Evolutionary conservation across 2,329 filamentous ascomycete genomes (phyloP).

Genomic region (Tolypocladium pustulatum): DNA sequence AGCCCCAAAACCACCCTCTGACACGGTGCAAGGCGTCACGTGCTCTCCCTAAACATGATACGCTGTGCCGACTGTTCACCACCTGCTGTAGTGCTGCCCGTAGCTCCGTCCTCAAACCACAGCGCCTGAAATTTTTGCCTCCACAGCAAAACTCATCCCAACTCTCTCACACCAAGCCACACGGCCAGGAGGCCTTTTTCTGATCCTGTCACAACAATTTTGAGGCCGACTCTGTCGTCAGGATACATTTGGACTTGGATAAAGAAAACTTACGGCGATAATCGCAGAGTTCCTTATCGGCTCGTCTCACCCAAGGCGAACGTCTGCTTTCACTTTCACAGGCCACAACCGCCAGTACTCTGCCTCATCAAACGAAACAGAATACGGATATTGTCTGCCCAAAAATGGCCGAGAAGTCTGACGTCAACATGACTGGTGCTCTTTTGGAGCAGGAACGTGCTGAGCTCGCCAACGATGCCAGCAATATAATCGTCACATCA

Average conservation of each 20-base stretch:
- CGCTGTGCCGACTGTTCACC: neutral
- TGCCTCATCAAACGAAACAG: neutral
- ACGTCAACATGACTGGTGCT: conserved; percentile 12
- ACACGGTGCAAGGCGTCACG: neutral
- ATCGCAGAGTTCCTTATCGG: neutral
- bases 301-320: neutral
- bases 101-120: neutral
- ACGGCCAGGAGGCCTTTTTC: neutral
- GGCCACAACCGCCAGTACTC: neutral
- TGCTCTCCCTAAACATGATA: neutral
- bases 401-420: conserved; percentile 17
- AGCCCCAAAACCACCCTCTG: neutral
- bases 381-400: neutral
- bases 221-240: neutral
- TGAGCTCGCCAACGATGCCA: conserved; percentile 4
- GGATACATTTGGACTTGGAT: neutral
- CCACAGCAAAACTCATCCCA: neutral
- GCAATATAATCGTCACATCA: neutral
- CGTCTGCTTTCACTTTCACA: neutral
- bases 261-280: neutral
- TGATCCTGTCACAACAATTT: neutral
- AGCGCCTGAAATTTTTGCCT: conserved; percentile 4
- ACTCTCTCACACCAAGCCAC: neutral
- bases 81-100: neutral
- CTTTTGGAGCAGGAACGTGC: conserved; percentile 7